Evolutionary conservation across 2,329 filamentous ascomycete species (phyloP), one percentile per base, ranked within the genome.

Genomic region (Gyromitra esculenta): DNA sequence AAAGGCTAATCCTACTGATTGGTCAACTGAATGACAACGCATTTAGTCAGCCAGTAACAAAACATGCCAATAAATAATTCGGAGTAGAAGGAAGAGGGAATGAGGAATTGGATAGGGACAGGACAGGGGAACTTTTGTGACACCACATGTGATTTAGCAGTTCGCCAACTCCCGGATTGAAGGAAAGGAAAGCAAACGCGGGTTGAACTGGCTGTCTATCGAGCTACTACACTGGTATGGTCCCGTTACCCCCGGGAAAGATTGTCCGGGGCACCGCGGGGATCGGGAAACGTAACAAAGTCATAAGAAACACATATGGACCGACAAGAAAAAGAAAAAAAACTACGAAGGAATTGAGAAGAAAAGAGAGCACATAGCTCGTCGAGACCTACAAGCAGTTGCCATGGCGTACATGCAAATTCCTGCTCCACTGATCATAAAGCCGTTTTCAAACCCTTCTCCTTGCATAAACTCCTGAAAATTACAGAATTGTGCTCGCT

Each of bases 21-120:
- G 50, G 39, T 13, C 39, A 48, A 21, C 21, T 8, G 9, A 13
- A 65, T 1, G 60, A 52, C 13, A 35, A 18, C 56, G 9, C 25
- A 48, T 56, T 75, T 75, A 75, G 65, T 64, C 72, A 75, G 72
- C 72, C 54, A 70, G 43, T 11, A 35, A 37, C 8, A 39, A 67
- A 41, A 45, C 18, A 60, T 60, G 41, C 57, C 57, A 60, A 60
- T 60, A 15, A 21, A 60, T 31, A 15, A 8, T 9, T 59, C 7
- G 35, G 35, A 56, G 64, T n/a, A 21, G 37, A 39, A 52, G n/a
- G 43, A 25, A 31, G 18, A 21, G 18, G 18, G 18, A 21, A 21
- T 21, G 18, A 21, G 18, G 1, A 21, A 21, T 21, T 21, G 67
- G 13, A 52, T 45, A 25, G 52, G 35, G n/a, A n/a, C 15, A 13